These are phyloP conservation scores for Psilocybe subaeruginosa DNA, from an alignment of 768 basidiomycete species.

Conservation along the genomic window DNA sequence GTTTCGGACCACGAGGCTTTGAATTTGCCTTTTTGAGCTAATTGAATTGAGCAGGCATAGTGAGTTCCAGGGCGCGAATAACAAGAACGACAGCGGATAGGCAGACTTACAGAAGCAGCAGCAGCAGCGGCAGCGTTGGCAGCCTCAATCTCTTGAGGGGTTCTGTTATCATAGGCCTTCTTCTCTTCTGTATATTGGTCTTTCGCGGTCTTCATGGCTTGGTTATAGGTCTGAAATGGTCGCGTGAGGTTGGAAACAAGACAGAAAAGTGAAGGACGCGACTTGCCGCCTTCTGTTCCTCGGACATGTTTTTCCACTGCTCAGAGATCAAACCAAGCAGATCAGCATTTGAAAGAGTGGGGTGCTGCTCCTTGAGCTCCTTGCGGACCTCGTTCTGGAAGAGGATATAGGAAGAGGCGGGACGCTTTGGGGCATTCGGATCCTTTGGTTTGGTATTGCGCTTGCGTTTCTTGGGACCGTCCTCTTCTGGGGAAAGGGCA, in stretches of 20 bases:
- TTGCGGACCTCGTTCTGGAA: conserved; percentile 92
- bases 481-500: conserved; percentile 39
- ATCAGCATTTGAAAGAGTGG: conserved; percentile 69
- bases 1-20: conserved; percentile 27
- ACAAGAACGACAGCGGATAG: conserved; percentile 6
- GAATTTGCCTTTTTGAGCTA: conserved; percentile 36
- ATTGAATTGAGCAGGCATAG: conserved; percentile 7
- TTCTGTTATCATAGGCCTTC: conserved; percentile 62
- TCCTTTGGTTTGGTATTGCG: conserved; percentile 76
- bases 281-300: conserved; percentile 76
- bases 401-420: conserved; percentile 89
- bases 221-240: conserved; percentile 50
- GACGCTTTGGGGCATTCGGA: conserved; percentile 93
- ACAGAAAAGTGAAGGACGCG: conserved; percentile 14
- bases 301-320: conserved; percentile 71
- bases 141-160: conserved; percentile 49
- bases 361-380: conserved; percentile 66
- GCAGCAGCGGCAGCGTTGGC: conserved; percentile 48
- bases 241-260: conserved; percentile 8
- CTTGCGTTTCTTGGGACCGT: conserved; percentile 55
- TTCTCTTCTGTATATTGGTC: conserved; percentile 65
- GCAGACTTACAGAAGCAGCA: conserved; percentile 36
- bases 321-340: conserved; percentile 72
- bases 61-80: conserved; percentile 1
- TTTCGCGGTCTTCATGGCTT: conserved; percentile 61